A percentile compares a stretch with the other conserved stretches of the same genome.
Evolutionary conservation across 2,329 filamentous ascomycete genomes (phyloP).

Genomic region (Fusarium goolgardi): DNA sequence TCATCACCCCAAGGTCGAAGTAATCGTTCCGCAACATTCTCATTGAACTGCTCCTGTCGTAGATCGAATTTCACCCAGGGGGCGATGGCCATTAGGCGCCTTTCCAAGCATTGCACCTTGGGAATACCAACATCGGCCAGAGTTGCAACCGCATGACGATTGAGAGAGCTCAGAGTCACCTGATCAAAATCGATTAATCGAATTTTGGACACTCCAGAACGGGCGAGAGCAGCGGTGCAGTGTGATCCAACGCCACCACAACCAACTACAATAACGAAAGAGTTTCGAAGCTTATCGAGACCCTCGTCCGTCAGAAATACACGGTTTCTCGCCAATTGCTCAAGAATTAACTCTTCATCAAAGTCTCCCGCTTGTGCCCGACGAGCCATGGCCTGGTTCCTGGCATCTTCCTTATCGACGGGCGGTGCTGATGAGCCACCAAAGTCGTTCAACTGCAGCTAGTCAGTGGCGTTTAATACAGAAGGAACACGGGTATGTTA

Average conservation of each 20-base stretch:
- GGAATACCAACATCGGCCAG: constrained; percentile 92
- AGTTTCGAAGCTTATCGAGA: constrained; percentile 78
- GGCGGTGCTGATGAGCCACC: constrained; percentile 63
- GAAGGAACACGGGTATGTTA: constrained; percentile 7
- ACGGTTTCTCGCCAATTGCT: constrained; percentile 92
- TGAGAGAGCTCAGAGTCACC: constrained; percentile 92
- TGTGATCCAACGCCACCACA: constrained; percentile 96
- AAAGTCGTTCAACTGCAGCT: constrained; percentile 68
- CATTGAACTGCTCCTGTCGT: constrained; percentile 84
- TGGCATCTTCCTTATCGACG: constrained; percentile 69
- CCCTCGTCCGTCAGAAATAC: constrained; percentile 90
- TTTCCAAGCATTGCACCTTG: constrained; percentile 87
- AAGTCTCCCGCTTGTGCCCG: constrained; percentile 73
- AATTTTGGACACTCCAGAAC: constrained; percentile 88
- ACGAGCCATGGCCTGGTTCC: constrained; percentile 68
- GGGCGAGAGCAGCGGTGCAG: constrained; percentile 83
- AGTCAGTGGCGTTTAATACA: constrained; percentile 18
- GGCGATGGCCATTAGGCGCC: constrained; percentile 83
- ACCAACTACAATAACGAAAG: constrained; percentile 90
- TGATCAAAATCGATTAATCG: constrained; percentile 97
- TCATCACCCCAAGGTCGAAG: constrained; percentile 73
- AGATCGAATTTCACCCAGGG: constrained; percentile 95
- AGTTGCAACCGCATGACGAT: constrained; percentile 95
- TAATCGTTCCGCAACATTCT: constrained; percentile 71
- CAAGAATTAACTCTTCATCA: constrained; percentile 85